Percentiles rank a stretch among this genome's conserved stretches.
Evolutionary conservation across 371 early-diverging fungal species (phyloP).

Genomic region (Circinella minor): DNA sequence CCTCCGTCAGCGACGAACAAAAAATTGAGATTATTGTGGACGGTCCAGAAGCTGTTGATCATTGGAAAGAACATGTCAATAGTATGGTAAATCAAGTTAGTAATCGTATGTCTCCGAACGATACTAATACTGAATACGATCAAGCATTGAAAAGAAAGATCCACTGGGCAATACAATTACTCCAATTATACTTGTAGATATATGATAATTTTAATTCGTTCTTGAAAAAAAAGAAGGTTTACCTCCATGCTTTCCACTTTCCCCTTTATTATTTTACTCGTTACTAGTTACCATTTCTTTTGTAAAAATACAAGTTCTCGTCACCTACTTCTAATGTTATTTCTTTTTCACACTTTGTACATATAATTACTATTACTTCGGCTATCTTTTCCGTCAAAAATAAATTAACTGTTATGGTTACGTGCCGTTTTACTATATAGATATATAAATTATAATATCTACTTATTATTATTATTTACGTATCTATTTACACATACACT

Average conservation of each 20-base stretch:
- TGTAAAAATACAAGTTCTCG: background rate
- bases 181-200: slow-evolving; percentile 5
- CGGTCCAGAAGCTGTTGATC: background rate
- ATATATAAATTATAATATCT: too few species aligned
- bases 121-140: background rate
- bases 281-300: too few species aligned
- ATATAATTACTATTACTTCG: background rate
- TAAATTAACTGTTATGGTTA: too few species aligned
- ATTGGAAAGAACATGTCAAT: slow-evolving; percentile 15
- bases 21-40: background rate
- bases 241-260: too few species aligned
- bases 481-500: too few species aligned
- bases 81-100: slow-evolving; percentile 15
- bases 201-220: too few species aligned
- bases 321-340: background rate
- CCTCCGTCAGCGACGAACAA: background rate
- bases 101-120: background rate
- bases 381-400: background rate
- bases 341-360: too few species aligned
- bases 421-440: too few species aligned
- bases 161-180: slow-evolving; percentile 6
- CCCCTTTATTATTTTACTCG: too few species aligned
- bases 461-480: too few species aligned
- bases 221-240: too few species aligned
- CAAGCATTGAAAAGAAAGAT: background rate